These are phyloP conservation scores for Nothomitra cinnamomea DNA, from an alignment of 2,329 filamentous ascomycete species.

Conservation along the genomic window DNA sequence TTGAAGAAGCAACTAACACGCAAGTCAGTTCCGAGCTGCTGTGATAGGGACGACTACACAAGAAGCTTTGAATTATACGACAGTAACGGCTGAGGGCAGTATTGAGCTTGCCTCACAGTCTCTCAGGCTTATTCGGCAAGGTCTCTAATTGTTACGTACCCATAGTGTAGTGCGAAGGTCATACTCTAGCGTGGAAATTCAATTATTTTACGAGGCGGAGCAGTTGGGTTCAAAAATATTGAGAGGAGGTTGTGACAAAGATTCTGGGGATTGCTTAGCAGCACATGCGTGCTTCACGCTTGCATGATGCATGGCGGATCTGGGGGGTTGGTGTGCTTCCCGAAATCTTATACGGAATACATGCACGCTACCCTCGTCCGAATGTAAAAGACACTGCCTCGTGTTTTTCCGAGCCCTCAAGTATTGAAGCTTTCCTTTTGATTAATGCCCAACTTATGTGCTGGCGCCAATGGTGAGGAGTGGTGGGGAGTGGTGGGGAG, in stretches of 20 bases:
- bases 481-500: not conserved
- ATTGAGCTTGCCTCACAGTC: not conserved
- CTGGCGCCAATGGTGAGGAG: slow-evolving; percentile 2
- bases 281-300: not conserved
- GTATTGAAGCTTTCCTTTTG: not conserved
- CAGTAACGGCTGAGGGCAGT: not conserved
- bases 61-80: not conserved
- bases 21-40: slow-evolving; percentile 5
- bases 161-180: too few relatives aligned
- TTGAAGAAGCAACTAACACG: slow-evolving; percentile 3
- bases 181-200: not conserved
- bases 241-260: not conserved
- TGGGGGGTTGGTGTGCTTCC: not conserved
- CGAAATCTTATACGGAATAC: not conserved
- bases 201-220: not conserved
- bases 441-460: not conserved
- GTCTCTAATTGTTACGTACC: not conserved
- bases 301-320: slow-evolving; percentile 1
- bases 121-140: slow-evolving; percentile 1
- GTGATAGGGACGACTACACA: not conserved
- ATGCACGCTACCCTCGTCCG: not conserved
- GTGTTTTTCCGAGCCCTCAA: too few relatives aligned
- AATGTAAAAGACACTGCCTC: not conserved
- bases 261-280: too few relatives aligned
- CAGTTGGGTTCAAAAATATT: not conserved